A percentile compares a stretch with the other conserved stretches of the same genome.
These are phyloP conservation scores for Coccomyxa sp. DNA, from an alignment of 139 green algal species.

Conservation along the genomic window DNA sequence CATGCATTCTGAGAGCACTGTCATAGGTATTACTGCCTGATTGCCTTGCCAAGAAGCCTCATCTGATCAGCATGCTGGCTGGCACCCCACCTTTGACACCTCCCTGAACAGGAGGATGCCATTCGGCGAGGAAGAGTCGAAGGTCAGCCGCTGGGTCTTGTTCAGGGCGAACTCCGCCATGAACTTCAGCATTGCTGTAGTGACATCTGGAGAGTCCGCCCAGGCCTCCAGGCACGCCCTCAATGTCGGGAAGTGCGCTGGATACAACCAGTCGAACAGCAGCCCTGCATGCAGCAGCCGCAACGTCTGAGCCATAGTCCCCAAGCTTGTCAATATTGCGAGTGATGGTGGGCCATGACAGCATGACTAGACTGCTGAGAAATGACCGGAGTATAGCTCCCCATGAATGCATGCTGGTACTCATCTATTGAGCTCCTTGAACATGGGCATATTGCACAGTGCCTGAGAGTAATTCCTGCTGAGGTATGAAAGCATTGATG, in stretches of 20 bases:
- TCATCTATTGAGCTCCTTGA: too few species aligned
- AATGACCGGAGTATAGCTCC: conserved; percentile 54
- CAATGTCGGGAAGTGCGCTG: conserved; percentile 79
- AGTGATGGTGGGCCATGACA: too few species aligned
- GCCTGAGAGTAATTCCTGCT: too few species aligned
- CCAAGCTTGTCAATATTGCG: too few species aligned
- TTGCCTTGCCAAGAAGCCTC: not conserved
- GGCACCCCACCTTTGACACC: conserved; percentile 48
- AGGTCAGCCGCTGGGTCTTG: conserved; percentile 93
- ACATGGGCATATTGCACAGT: too few species aligned
- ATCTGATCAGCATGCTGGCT: not conserved
- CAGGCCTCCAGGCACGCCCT: conserved; percentile 81
- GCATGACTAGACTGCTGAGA: not conserved
- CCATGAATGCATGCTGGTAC: too few species aligned
- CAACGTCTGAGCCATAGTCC: too few species aligned
- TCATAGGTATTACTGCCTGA: too few species aligned
- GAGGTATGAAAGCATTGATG: too few species aligned
- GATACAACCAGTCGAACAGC: conserved; percentile 98
- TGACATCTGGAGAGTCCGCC: conserved; percentile 73
- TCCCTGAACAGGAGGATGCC: conserved; percentile 92
- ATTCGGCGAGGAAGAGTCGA: conserved; percentile 92
- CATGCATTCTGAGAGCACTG: too few species aligned
- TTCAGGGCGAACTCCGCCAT: conserved; percentile 95
- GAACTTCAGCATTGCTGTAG: conserved; percentile 95
- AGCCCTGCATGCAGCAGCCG: conserved; percentile 40